A percentile compares a stretch with the other conserved stretches of the same genome.
These are phyloP conservation scores for Eleusine indica DNA, from an alignment of 176 grass and related monocot species.

Conservation along the genomic window DNA sequence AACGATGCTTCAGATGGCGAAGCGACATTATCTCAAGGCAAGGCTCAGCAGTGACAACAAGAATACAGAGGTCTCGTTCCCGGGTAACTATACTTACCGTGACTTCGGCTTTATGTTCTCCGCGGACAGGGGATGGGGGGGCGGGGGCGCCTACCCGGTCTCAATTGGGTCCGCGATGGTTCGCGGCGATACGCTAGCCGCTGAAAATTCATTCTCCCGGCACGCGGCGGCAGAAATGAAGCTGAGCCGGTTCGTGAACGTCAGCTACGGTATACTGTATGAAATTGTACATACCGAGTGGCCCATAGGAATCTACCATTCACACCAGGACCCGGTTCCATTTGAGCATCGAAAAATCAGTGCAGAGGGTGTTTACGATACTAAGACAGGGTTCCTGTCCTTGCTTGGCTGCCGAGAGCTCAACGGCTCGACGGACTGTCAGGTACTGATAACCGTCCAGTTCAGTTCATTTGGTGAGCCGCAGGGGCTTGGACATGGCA, in stretches of 20 bases:
- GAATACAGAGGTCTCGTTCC: conserved; percentile 28
- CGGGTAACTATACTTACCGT: conserved; percentile 29
- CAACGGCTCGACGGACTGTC: conserved; percentile 50
- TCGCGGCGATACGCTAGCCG: not conserved
- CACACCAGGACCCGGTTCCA: too few species aligned
- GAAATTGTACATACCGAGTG: not conserved
- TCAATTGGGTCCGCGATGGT: conserved; percentile 42
- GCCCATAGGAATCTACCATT: not conserved
- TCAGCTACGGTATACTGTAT: conserved; percentile 47
- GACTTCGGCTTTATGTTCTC: conserved; percentile 48
- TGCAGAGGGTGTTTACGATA: conserved; percentile 70
- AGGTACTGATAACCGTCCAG: conserved; percentile 44
- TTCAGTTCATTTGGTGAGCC: conserved; percentile 31
- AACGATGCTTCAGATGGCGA: conserved; percentile 37
- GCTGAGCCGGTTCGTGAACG: conserved; percentile 26
- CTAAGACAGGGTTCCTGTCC: conserved; percentile 43
- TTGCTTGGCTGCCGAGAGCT: conserved; percentile 51
- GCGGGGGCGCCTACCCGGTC: conserved; percentile 14
- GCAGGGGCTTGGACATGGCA: not conserved
- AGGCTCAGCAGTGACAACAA: not conserved
- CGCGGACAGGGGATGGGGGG: not conserved
- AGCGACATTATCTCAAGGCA: conserved; percentile 20
- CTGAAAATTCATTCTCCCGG: conserved; percentile 6
- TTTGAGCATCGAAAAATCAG: conserved; percentile 5
- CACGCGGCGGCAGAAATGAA: not conserved